phyloP scores from a whole-genome alignment of 2,329 filamentous ascomycete genomes.

The Alternaria infectoria region DNA sequence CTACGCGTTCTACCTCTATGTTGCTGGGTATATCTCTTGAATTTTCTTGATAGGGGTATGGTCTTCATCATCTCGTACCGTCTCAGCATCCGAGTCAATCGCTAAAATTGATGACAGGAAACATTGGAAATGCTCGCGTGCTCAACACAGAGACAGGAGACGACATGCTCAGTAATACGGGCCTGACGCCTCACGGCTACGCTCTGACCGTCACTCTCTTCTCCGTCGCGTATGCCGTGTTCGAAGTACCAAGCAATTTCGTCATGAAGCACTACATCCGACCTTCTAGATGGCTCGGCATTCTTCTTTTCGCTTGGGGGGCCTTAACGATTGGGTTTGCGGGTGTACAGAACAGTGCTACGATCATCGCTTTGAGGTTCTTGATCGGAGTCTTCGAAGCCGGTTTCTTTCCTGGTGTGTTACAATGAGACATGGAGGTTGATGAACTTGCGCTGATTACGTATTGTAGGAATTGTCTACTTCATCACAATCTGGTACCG shows the following conservation, averaged over 20 bases:
- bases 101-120: neutral
- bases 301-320: constrained; percentile 54
- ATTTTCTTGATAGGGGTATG: constrained; percentile 2
- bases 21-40: constrained; percentile 7
- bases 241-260: constrained; percentile 62
- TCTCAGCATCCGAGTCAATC: neutral
- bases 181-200: constrained; percentile 60
- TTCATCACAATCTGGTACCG: constrained; percentile 65
- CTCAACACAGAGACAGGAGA: constrained; percentile 65
- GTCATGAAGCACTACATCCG: constrained; percentile 60
- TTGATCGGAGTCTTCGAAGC: constrained; percentile 40
- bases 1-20: constrained; percentile 2
- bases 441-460: neutral
- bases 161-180: constrained; percentile 66
- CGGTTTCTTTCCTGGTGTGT: constrained; percentile 18
- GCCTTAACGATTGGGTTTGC: constrained; percentile 54
- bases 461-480: constrained; percentile 45
- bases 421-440: neutral
- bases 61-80: neutral
- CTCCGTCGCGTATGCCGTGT: constrained; percentile 41
- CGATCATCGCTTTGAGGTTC: constrained; percentile 49
- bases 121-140: constrained; percentile 70
- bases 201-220: constrained; percentile 52
- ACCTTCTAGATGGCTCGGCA: constrained; percentile 41
- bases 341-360: constrained; percentile 48